phyloP scores from a whole-genome alignment of 139 green algal species.

The Auxenochlorella pyrenoidosa region DNA sequence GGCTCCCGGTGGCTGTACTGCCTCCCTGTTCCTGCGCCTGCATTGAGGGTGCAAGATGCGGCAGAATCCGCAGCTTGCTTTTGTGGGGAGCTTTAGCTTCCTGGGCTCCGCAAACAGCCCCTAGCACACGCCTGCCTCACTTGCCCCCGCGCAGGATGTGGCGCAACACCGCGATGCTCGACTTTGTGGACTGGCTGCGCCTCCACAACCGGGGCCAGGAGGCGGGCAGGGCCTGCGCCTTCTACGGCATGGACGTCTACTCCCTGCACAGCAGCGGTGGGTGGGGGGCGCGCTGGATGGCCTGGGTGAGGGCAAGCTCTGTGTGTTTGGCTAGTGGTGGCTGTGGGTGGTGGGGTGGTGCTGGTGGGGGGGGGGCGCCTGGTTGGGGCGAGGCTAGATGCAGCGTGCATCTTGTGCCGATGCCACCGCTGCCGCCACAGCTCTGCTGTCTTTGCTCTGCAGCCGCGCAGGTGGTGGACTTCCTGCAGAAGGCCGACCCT shows the following conservation, averaged over 20 bases:
- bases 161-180: slow-evolving; percentile 59
- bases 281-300: neutral
- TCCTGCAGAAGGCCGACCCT: slow-evolving; percentile 49
- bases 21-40: too few species aligned
- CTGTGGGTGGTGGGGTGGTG: too few species aligned
- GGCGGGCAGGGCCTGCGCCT: slow-evolving; percentile 17
- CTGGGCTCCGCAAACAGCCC: too few species aligned
- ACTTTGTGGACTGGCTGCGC: slow-evolving; percentile 59
- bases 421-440: too few species aligned
- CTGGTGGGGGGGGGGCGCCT: neutral
- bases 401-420: too few species aligned
- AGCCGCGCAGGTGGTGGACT: slow-evolving; percentile 51
- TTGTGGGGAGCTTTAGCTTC: too few species aligned
- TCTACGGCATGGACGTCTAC: slow-evolving; percentile 73
- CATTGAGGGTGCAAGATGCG: neutral
- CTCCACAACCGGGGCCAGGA: slow-evolving; percentile 45
- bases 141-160: slow-evolving; percentile 60
- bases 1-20: too few species aligned
- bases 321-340: too few species aligned
- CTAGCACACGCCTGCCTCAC: too few species aligned
- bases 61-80: too few species aligned
- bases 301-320: too few species aligned
- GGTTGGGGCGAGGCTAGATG: slow-evolving; percentile 5
- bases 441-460: too few species aligned
- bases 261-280: slow-evolving; percentile 45